These are phyloP conservation scores for Xylaria curta DNA, from an alignment of 495 filamentous ascomycete species.

Conservation along the genomic window DNA sequence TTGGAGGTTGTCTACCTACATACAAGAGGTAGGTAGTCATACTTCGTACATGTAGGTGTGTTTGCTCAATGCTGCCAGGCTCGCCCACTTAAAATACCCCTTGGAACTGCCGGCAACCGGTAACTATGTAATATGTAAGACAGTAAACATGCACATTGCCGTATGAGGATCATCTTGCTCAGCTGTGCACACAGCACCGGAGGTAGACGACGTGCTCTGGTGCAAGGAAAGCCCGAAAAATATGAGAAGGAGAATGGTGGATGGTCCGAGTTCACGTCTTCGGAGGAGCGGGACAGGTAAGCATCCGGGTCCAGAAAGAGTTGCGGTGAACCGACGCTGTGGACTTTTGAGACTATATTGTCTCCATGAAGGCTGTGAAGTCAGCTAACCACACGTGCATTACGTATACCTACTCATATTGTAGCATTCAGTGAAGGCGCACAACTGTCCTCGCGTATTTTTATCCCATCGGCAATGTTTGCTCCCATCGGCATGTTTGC, in stretches of 20 bases:
- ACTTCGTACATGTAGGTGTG: not conserved
- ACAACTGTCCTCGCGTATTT: not conserved
- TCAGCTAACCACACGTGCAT: not conserved
- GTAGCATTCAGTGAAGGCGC: not conserved
- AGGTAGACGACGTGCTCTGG: not conserved
- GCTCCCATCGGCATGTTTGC: not conserved
- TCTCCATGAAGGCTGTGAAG: constrained; percentile 22
- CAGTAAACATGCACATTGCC: constrained; percentile 1
- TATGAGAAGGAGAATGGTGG: not conserved
- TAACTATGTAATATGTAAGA: not conserved
- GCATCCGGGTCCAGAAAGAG: not conserved
- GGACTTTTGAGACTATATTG: not conserved
- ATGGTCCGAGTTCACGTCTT: not conserved
- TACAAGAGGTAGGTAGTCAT: not conserved
- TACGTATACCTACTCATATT: not conserved
- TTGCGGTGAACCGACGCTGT: constrained; percentile 16
- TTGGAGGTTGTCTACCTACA: not conserved
- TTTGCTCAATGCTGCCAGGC: constrained; percentile 1
- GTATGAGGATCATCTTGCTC: not conserved
- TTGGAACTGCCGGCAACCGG: not conserved
- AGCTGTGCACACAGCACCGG: not conserved
- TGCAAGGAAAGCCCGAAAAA: not conserved
- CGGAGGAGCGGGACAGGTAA: not conserved
- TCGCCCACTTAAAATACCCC: not conserved
- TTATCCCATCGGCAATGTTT: not conserved